Evolutionary conservation across 2,329 filamentous ascomycete species (phyloP), one percentile per base, ranked within the genome.

Genomic region (Neopestalotiopsis sp.): DNA sequence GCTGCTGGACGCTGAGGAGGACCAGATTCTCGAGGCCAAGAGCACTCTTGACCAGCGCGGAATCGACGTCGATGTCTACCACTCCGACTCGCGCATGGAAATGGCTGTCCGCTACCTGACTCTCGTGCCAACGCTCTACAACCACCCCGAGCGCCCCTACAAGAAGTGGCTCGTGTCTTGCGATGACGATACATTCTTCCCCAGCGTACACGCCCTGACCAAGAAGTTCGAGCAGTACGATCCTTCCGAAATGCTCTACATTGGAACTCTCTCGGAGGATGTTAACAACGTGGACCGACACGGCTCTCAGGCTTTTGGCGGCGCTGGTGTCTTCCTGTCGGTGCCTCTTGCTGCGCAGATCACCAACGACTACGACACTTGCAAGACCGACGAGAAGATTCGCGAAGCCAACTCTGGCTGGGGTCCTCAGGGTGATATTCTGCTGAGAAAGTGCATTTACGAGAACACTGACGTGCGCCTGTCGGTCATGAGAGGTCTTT

Each of bases 141-240:
- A 84, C 65, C 86, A 89, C 71, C 81, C 80, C 2, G 84, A 84
- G 2, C 80, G 85, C 61, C 75, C 74, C 30, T 76, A 75, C 38
- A 87, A 85, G 77, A 88, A 87, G 72, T 91, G 89, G 89, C 82
- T 88, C 1, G 88, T 89, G 14, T 84, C 87, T 14, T 90, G 89
- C 75, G 89, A 91, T 72, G 89, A 91, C 72, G 89, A 91, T 71
- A 91, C 89, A 3, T 91, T 90, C 75, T 91, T 91, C 81, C 84
- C 86, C 4, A 89, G 85, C 68, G 88, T 90, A 76, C 81, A 88
- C 66, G 83, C 79, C 12, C 78, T 91, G 13, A 80, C 85, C 3
- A 80, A 86, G 49, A 85, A 82, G 62, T 81, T 91, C 57, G 79
- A 78, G n/a, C 77, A 81, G 4, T 88, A 85, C 73, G 86, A 91